Conservation (phyloP, 345 rosid species). For the Heritiera fomes region DNA sequence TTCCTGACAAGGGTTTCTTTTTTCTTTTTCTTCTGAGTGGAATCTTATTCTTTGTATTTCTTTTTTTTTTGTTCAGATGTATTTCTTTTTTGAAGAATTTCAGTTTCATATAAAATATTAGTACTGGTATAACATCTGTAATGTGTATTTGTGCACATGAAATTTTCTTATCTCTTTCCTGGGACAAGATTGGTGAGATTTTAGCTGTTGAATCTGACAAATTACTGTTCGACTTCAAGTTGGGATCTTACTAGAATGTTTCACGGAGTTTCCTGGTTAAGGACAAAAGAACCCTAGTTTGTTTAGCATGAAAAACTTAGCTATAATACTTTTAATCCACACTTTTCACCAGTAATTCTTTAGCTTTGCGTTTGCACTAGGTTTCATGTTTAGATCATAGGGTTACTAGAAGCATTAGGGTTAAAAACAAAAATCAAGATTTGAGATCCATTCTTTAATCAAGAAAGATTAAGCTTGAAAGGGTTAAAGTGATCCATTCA, state of each 20-base stretch:
- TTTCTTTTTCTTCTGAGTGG: neutral
- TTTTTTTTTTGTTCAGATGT: neutral
- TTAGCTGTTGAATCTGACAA: slow-evolving; percentile 9
- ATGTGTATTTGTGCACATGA: neutral
- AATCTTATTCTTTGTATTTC: neutral
- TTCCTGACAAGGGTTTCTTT: neutral
- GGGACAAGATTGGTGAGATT: slow-evolving; percentile 9
- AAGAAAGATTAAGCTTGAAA: neutral
- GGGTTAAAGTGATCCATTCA: neutral
- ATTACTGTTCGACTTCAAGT: neutral
- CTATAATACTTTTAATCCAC: neutral
- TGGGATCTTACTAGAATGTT: slow-evolving; percentile 10
- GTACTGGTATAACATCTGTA: neutral
- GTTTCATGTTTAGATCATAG: slow-evolving; percentile 4
- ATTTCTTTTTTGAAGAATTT: slow-evolving; percentile 4
- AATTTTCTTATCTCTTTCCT: neutral
- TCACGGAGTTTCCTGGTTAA: slow-evolving; percentile 6
- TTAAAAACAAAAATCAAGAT: slow-evolving; percentile 9
- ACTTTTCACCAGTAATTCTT: neutral
- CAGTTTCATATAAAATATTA: neutral
- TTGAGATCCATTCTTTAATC: slow-evolving; percentile 8
- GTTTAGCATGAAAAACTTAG: neutral
- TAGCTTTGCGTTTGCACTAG: slow-evolving; percentile 1
- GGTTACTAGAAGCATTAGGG: neutral
- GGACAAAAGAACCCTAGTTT: neutral